phyloP scores from a whole-genome alignment of 78 protist species.

The slime mould (Dictyostelium discoideum) region DNA sequence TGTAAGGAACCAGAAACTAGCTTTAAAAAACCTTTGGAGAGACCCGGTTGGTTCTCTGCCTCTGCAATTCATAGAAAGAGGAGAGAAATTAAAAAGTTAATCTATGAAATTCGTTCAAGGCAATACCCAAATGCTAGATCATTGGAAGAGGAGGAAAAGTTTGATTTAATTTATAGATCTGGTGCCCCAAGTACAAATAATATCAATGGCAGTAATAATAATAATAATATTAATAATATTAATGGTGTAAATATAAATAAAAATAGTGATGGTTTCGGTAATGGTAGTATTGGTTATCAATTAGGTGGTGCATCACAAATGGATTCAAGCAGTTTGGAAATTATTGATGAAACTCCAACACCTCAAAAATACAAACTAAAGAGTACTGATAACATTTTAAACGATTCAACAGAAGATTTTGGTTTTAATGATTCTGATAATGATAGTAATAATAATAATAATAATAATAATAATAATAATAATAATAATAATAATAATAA shows the following conservation, averaged over 20 bases:
- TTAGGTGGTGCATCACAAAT: background rate
- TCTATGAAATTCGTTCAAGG: slow-evolving; percentile 20
- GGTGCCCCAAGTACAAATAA: background rate
- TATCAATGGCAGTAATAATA: background rate
- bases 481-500: background rate
- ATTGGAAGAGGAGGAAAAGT: slow-evolving; percentile 44
- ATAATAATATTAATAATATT: too few relatives aligned
- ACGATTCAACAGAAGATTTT: background rate
- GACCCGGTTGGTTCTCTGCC: slow-evolving; percentile 43
- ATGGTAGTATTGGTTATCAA: background rate
- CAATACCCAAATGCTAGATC: slow-evolving; percentile 6
- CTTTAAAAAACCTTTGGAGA: slow-evolving; percentile 22
- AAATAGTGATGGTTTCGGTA: slow-evolving; percentile 19
- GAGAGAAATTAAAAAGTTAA: slow-evolving; percentile 2
- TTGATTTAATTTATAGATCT: background rate
- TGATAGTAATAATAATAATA: background rate
- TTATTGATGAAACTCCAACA: background rate
- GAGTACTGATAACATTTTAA: background rate
- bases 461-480: background rate
- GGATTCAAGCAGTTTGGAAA: background rate
- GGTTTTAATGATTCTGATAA: too few relatives aligned
- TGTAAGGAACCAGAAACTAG: slow-evolving; percentile 46
- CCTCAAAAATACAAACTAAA: background rate
- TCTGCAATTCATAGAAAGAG: slow-evolving; percentile 33
- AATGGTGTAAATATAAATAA: background rate